Evolutionary conservation across 805 yeast species (phyloP).

Genomic region (Saccharomycopsis microspora): DNA sequence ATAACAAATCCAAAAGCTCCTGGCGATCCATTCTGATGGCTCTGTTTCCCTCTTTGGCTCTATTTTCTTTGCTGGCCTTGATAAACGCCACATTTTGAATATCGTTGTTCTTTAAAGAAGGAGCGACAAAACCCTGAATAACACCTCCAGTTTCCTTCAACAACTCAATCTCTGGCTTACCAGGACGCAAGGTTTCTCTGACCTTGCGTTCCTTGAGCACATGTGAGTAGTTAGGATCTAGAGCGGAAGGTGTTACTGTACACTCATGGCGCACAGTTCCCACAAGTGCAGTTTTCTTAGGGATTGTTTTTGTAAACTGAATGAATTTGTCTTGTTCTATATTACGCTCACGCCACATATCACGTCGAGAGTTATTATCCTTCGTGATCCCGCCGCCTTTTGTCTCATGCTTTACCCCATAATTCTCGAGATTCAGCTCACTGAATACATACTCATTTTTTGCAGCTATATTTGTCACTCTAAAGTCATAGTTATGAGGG

Average conservation of each 20-base stretch:
- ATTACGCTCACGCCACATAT: constrained; percentile 6
- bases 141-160: constrained; percentile 79
- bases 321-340: constrained; percentile 33
- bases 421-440: constrained; percentile 56
- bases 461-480: constrained; percentile 67
- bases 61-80: constrained; percentile 36
- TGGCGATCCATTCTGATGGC: constrained; percentile 92
- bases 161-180: constrained; percentile 40
- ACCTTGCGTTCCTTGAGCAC: constrained; percentile 46
- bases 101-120: constrained; percentile 38
- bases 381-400: constrained; percentile 22
- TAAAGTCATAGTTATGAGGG: constrained; percentile 78
- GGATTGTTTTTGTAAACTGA: constrained; percentile 83
- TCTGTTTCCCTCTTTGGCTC: constrained; percentile 54
- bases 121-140: constrained; percentile 19
- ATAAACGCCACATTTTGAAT: constrained; percentile 20
- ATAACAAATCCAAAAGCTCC: constrained; percentile 78
- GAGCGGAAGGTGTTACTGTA: constrained; percentile 68
- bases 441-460: constrained; percentile 80
- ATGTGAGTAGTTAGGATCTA: constrained; percentile 58
- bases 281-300: constrained; percentile 71
- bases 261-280: constrained; percentile 94
- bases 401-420: constrained; percentile 26
- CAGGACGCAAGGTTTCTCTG: constrained; percentile 35
- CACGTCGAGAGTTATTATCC: constrained; percentile 21